Conservation (phyloP, 2,329 filamentous ascomycete genomes). For the Myotisia sp. region DNA sequence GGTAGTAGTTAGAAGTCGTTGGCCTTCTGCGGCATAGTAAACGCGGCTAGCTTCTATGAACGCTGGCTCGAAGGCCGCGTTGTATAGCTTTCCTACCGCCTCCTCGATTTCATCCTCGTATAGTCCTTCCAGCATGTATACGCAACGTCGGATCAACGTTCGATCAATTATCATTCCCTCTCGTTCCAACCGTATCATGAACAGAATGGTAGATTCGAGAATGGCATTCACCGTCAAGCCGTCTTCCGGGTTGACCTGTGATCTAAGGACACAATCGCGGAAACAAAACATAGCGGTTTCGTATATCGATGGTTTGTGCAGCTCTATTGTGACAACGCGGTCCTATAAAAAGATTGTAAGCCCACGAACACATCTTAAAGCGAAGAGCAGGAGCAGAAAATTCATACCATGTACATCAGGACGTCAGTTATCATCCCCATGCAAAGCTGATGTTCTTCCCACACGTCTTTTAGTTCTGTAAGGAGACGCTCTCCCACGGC, state of each 20-base stretch:
- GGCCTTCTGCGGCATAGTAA: slow-evolving; percentile 67
- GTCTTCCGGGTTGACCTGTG: slow-evolving; percentile 30
- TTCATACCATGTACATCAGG: slow-evolving; percentile 73
- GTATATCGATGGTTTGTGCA: slow-evolving; percentile 63
- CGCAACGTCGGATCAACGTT: slow-evolving; percentile 63
- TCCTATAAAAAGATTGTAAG: slow-evolving; percentile 48
- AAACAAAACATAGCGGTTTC: slow-evolving; percentile 75
- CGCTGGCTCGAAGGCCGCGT: slow-evolving; percentile 64
- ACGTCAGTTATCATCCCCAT: slow-evolving; percentile 97
- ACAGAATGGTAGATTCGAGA: slow-evolving; percentile 67
- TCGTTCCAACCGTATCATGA: slow-evolving; percentile 84
- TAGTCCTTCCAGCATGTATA: slow-evolving; percentile 77
- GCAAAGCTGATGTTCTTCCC: slow-evolving; percentile 78
- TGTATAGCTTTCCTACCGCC: slow-evolving; percentile 67
- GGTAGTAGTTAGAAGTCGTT: slow-evolving; percentile 57
- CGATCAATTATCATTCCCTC: slow-evolving; percentile 81
- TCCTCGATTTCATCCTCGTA: slow-evolving; percentile 69
- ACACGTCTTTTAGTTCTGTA: slow-evolving; percentile 58
- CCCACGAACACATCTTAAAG: no score
- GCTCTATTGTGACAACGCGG: slow-evolving; percentile 63
- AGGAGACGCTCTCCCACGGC: slow-evolving; percentile 73
- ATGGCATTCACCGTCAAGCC: slow-evolving; percentile 49
- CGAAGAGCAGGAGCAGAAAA: background rate
- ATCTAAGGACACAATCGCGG: slow-evolving; percentile 66
- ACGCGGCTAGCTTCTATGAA: slow-evolving; percentile 56